Base-by-base conservation (phyloP, 2,329 filamentous ascomycete species). In the Pseudogymnoascus sp. region DNA sequence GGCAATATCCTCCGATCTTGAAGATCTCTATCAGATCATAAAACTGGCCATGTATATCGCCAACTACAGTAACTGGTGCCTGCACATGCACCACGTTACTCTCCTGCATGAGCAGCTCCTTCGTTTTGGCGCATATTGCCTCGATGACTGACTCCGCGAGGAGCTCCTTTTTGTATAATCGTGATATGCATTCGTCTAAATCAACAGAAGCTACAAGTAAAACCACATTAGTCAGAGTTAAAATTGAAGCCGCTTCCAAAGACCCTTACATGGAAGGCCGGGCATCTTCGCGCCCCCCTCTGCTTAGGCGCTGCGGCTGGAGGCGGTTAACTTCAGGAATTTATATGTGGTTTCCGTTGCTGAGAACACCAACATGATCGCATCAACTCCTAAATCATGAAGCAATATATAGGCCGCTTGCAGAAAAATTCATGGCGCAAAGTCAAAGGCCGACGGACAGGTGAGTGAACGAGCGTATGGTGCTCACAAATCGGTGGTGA, bases 11-110 rank as follows among this genome's bases (percentile, higher is more conserved):
- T 62, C 94, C 94, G 70, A 99, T 99, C 75, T 91, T 91, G 78
- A 99, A 99, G 68, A 99, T 97, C 81, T 99, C 94, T 67, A 99
- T 94, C 77, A 99, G 85, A 75, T 99, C 94, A 75, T 93, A 97
- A 78, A 99, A 99, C 76, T 99, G 94, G 62, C 94, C 94, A 75
- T 99, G 94, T 68, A 99, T 99, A 74, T 99, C 94, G 67, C 94
- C 94, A 38, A 99, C 94, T 8, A 99, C 94, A 14, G 94, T 99
- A 62, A 99, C 91, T 1, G 94, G 94, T 33, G 94, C 92, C 69
- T 86, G 86, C 65, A 99, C 95, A 75, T 99, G 94, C 63, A 99
- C 94, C 65, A 99, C 94, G 77, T 99, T 99, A 83, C 93, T 97
- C 84, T 99, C 94, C 73, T 95, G 93, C 94, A 99, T 99, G 68